These are phyloP conservation scores for Graphilbum sp. DNA, from an alignment of 2,329 filamentous ascomycete genomes.

Conservation along the genomic window DNA sequence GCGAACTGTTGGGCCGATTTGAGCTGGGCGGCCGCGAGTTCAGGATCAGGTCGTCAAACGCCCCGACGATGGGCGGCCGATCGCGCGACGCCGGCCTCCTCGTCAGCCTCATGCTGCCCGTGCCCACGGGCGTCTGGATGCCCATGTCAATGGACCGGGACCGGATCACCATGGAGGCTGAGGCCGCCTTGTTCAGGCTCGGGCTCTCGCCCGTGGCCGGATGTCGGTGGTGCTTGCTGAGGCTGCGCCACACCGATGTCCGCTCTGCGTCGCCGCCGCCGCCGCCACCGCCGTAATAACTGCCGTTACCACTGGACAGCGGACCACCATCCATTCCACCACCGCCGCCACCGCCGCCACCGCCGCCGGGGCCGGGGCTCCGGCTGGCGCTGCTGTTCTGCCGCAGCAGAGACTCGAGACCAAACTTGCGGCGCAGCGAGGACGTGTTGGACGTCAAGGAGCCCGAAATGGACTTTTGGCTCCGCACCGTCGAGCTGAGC, in stretches of 20 bases:
- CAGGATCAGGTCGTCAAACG: constrained; percentile 36
- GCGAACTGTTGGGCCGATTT: constrained; percentile 38
- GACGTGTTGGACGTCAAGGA: constrained; percentile 77
- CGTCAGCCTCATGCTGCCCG: constrained; percentile 25
- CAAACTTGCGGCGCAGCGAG: constrained; percentile 70
- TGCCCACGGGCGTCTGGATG: constrained; percentile 18
- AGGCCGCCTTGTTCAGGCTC: constrained; percentile 44
- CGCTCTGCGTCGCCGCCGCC: constrained; percentile 41
- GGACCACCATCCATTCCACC: too few relatives aligned
- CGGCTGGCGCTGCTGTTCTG: constrained; percentile 54
- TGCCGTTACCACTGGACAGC: too few relatives aligned
- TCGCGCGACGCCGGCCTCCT: constrained; percentile 40
- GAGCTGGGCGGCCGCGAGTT: constrained; percentile 11
- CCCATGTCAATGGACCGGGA: constrained; percentile 68
- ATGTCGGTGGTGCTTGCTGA: constrained; percentile 61
- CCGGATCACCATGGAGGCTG: constrained; percentile 35
- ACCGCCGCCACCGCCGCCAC: neutral
- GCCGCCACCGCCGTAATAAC: neutral
- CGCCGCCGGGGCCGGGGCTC: neutral
- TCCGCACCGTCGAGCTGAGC: constrained; percentile 40
- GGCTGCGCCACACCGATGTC: constrained; percentile 66
- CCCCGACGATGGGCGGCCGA: constrained; percentile 42
- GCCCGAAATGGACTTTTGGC: constrained; percentile 41
- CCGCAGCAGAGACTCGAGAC: constrained; percentile 57
- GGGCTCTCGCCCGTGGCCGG: constrained; percentile 41